A percentile compares a stretch with the other conserved stretches of the same genome.
Conservation (phyloP, 306 rosid species). For the Rosa persica region DNA sequence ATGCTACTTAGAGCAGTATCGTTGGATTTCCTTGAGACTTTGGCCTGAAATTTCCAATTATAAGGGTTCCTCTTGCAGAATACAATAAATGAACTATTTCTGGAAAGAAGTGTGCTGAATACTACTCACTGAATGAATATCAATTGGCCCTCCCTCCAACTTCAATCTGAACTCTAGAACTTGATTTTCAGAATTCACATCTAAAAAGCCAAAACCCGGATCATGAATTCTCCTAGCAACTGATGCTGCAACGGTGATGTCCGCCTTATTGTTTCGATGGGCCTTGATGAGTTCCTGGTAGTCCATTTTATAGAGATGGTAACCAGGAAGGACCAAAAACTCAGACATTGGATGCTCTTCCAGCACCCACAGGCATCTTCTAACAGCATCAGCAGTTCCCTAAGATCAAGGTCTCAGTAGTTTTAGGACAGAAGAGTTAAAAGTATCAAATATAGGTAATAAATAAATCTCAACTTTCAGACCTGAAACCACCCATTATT, state of each 20-base stretch:
- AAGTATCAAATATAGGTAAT: neutral
- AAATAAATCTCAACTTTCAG: neutral
- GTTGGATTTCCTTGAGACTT: constrained; percentile 13
- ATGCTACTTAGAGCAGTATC: neutral
- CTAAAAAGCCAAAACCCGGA: constrained; percentile 36
- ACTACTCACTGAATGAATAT: constrained; percentile 24
- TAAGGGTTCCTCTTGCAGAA: neutral
- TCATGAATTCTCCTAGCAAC: constrained; percentile 22
- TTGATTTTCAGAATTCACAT: constrained; percentile 22
- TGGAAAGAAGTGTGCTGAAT: neutral
- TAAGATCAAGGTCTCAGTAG: constrained; percentile 12
- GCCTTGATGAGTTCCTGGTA: constrained; percentile 33
- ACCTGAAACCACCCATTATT: constrained; percentile 41
- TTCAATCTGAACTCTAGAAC: constrained; percentile 27
- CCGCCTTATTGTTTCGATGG: constrained; percentile 29
- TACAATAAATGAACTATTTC: constrained; percentile 1
- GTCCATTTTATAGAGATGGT: constrained; percentile 47
- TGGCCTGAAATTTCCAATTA: constrained; percentile 15
- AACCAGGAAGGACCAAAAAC: constrained; percentile 43
- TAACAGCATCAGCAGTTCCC: constrained; percentile 48
- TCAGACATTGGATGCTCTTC: constrained; percentile 31
- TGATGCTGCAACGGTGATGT: constrained; percentile 41
- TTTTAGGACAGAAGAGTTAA: neutral
- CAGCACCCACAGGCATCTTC: constrained; percentile 44
- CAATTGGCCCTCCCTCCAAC: neutral